A percentile compares a stretch with the other conserved stretches of the same genome.
Evolutionary conservation across 306 rosid species (phyloP).

Genomic region (Urtica urens): DNA sequence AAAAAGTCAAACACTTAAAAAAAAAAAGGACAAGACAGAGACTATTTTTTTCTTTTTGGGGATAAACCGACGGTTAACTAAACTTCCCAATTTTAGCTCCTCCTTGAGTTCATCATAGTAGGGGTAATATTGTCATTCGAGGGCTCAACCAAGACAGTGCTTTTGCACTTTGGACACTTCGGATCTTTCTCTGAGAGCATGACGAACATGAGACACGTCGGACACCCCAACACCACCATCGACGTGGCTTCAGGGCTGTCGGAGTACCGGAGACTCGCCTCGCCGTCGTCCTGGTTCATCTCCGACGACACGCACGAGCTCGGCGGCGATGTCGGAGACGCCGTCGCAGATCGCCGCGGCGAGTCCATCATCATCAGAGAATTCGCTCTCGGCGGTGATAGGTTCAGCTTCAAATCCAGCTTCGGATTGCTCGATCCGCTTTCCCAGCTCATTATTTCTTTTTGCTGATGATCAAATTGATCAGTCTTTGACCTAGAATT

Average conservation of each 20-base stretch:
- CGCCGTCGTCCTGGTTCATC: conserved; percentile 46
- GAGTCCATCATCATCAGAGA: conserved; percentile 35
- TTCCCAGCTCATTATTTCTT: conserved; percentile 47
- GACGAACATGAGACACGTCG: conserved; percentile 81
- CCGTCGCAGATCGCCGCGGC: conserved; percentile 41
- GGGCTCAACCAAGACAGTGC: conserved; percentile 80
- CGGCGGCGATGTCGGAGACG: conserved; percentile 59
- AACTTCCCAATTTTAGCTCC: conserved; percentile 29
- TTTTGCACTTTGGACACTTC: conserved; percentile 87
- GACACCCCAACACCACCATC: conserved; percentile 80
- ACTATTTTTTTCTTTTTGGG: no score
- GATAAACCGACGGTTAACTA: neutral
- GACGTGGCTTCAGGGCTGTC: conserved; percentile 65
- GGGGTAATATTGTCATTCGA: conserved; percentile 31
- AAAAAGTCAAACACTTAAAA: conserved; percentile 18
- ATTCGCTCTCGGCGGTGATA: conserved; percentile 62
- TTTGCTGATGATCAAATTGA: neutral
- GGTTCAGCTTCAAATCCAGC: conserved; percentile 78
- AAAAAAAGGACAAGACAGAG: neutral
- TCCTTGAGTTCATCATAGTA: conserved; percentile 23
- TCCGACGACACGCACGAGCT: conserved; percentile 82
- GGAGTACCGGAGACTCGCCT: conserved; percentile 20
- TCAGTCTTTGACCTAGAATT: no score
- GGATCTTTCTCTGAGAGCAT: conserved; percentile 77
- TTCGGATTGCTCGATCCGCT: conserved; percentile 49